These are phyloP conservation scores for Sugiyamaella smithiae DNA, from an alignment of 805 yeast species.

Conservation along the genomic window DNA sequence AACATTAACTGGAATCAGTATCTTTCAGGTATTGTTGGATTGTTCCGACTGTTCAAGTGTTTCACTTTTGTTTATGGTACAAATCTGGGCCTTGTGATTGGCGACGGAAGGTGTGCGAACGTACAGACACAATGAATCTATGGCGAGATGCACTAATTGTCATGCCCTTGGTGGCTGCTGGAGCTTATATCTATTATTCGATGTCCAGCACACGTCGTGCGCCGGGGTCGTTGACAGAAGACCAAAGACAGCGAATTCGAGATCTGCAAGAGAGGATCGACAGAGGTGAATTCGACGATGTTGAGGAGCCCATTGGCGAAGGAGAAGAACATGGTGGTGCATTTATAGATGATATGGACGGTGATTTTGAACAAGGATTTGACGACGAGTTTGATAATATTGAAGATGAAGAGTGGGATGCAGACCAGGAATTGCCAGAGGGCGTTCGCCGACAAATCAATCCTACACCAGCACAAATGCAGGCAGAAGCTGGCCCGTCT, in stretches of 20 bases:
- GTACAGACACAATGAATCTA: too few relatives aligned
- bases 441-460: conserved; percentile 6
- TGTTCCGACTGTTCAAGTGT: too few relatives aligned
- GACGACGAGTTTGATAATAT: not conserved
- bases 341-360: not conserved
- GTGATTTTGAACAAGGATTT: conserved; percentile 1
- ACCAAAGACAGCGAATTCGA: not conserved
- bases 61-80: too few relatives aligned
- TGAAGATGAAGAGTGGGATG: not conserved
- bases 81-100: too few relatives aligned
- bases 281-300: conserved; percentile 7
- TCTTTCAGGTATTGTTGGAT: too few relatives aligned
- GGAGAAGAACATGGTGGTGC: conserved; percentile 10
- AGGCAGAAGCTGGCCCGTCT: conserved; percentile 1
- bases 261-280: conserved; percentile 2
- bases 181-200: conserved; percentile 1
- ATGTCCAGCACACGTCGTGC: not conserved
- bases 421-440: conserved; percentile 4
- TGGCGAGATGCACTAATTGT: conserved; percentile 7
- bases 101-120: too few relatives aligned
- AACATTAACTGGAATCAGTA: too few relatives aligned
- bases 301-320: conserved; percentile 9
- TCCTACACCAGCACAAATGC: conserved; percentile 13
- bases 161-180: conserved; percentile 10
- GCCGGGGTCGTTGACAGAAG: not conserved